Base-by-base conservation (phyloP, 305 asterid species). In the Fraxinus latifolia region DNA sequence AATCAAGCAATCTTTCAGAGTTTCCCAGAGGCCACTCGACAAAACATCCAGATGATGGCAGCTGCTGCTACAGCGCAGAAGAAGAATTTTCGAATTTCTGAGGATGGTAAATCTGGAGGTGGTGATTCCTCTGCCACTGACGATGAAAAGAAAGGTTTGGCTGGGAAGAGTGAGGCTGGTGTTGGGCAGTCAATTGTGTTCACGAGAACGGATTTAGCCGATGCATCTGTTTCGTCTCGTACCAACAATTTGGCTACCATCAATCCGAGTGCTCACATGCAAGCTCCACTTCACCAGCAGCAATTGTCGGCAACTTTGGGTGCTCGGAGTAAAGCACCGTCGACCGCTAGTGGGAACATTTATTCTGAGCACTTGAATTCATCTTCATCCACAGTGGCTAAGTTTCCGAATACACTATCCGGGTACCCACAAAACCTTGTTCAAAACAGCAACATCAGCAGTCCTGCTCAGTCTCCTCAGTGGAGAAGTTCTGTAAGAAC, bases 101-200 rank as follows among this genome's bases (percentile, higher is more conserved):
- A 90, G 77, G 94, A 91, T 71, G 86, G 88, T 55, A 93, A 89
- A 84, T 81, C 90, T 0, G 97, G 92, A 42, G 90, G 84, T 14
- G 83, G 67, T 9, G 97, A 89, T 83, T 84, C 93, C 19, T 78
- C 91, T 1, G 80, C 88, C 33, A 74, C 83, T 23, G 98, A 90
- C 65, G 97, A 91, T n/a, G 96, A 94, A 77, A 80, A 96, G 74
- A 93, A 92, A 85, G 87, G 79, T 76, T 79, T 84, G 31, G 85
- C 82, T 0, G 87, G 89, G 34, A 92, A 87, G 86, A 71, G 86
- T 17, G 50, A 83, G 0, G 86, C 82, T 25, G 87, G 71, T 68
- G 88, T 73, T 5, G 89, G 92, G 47, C 96, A 92, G 73, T 94
- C 98, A 17, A 91, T 94, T 78, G 96, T 94, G 6, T 94, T 93